Evolutionary conservation across 768 basidiomycete genomes (phyloP).

Genomic region (Pisolithus albus): DNA sequence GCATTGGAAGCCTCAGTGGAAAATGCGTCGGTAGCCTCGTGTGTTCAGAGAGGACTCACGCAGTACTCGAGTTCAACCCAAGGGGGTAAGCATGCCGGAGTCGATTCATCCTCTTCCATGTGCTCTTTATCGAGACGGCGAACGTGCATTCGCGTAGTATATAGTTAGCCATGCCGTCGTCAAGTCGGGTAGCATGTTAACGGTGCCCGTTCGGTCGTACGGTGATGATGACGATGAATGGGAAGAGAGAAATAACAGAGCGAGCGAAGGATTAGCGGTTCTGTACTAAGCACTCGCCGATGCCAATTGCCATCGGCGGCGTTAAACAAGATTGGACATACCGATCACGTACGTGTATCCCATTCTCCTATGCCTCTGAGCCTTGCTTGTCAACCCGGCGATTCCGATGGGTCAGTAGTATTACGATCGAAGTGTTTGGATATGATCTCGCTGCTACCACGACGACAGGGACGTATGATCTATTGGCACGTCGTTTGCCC

Average conservation of each 20-base stretch:
- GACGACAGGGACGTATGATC: no score
- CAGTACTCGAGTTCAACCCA: slow-evolving; percentile 95
- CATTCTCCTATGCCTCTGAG: slow-evolving; percentile 25
- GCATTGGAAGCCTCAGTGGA: neutral
- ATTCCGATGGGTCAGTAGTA: neutral
- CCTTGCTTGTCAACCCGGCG: neutral
- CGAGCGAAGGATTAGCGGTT: neutral
- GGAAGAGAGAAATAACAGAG: neutral
- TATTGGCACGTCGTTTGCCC: no score
- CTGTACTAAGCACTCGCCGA: neutral
- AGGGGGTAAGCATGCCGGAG: slow-evolving; percentile 60
- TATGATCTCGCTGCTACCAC: no score
- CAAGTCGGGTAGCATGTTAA: neutral
- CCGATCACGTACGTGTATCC: slow-evolving; percentile 53
- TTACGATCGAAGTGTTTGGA: neutral
- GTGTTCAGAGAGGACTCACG: slow-evolving; percentile 33
- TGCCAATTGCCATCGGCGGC: neutral
- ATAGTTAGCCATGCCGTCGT: neutral
- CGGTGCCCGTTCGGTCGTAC: neutral
- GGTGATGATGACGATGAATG: neutral
- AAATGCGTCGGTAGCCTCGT: neutral
- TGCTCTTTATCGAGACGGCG: slow-evolving; percentile 52
- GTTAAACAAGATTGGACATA: slow-evolving; percentile 17
- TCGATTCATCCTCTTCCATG: slow-evolving; percentile 90
- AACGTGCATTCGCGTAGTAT: neutral